Conservation (phyloP, 192 early-diverging fungal genomes). For the Umbelopsis ramanniana region DNA sequence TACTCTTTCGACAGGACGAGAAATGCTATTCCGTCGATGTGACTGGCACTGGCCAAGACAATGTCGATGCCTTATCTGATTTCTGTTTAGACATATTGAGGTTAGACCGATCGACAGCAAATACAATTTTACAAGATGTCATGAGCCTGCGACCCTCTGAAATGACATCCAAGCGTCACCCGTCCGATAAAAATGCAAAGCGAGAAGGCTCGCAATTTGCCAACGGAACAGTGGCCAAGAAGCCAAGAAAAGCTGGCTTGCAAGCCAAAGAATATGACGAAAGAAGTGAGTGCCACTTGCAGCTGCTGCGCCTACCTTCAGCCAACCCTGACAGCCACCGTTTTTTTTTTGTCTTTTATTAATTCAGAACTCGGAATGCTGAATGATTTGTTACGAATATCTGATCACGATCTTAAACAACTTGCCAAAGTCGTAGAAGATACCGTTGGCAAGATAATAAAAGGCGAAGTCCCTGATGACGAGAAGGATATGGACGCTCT, state of each 20-base stretch:
- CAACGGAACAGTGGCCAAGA: background rate
- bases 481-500: constrained; percentile 30
- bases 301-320: background rate
- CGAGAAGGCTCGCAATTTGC: background rate
- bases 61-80: constrained; percentile 1
- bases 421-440: constrained; percentile 31
- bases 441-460: constrained; percentile 31
- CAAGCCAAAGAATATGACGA: constrained; percentile 38
- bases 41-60: constrained; percentile 32
- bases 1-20: constrained; percentile 42
- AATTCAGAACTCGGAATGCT: constrained; percentile 25
- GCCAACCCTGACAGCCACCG: background rate
- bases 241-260: constrained; percentile 28
- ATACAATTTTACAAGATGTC: background rate
- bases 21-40: constrained; percentile 42
- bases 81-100: constrained; percentile 3
- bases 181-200: background rate
- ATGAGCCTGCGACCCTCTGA: background rate
- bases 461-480: constrained; percentile 27
- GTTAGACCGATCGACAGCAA: background rate
- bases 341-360: background rate
- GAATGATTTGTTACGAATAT: constrained; percentile 33
- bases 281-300: constrained; percentile 20
- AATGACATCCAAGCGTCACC: background rate
- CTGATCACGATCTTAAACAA: constrained; percentile 31